These are phyloP conservation scores for Corymbia maculata DNA, from an alignment of 345 rosid genomes.

Conservation along the genomic window DNA sequence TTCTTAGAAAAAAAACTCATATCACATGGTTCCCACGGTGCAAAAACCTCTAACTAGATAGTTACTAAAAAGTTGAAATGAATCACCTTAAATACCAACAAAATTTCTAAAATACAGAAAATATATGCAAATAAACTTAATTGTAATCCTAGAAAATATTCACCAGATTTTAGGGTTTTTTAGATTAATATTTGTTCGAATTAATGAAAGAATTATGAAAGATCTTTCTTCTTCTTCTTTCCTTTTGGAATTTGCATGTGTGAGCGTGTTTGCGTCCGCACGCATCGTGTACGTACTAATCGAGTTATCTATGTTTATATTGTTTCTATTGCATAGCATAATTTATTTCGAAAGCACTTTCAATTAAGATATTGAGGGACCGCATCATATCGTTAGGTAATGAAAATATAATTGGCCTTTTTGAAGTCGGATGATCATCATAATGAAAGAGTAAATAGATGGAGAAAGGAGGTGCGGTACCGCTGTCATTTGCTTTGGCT, in stretches of 20 bases:
- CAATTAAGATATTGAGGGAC: not conserved
- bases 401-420: not conserved
- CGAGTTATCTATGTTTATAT: fast-evolving
- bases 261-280: not conserved
- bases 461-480: not conserved
- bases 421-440: not conserved
- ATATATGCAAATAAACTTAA: not conserved
- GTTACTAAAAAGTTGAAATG: not conserved
- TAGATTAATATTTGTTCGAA: not conserved
- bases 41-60: not conserved
- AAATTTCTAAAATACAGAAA: not conserved
- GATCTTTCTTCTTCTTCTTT: not conserved
- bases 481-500: not conserved
- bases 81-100: not conserved
- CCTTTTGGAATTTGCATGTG: not conserved
- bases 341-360: not conserved
- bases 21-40: not conserved
- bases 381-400: not conserved
- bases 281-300: fast-evolving
- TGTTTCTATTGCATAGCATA: not conserved
- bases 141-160: not conserved
- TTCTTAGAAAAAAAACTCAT: not conserved
- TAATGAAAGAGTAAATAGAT: not conserved
- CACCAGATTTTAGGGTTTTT: not conserved
- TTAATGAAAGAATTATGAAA: not conserved